Evolutionary conservation across 2,329 filamentous ascomycete species (phyloP).

Genomic region (Colletotrichum liriopes): DNA sequence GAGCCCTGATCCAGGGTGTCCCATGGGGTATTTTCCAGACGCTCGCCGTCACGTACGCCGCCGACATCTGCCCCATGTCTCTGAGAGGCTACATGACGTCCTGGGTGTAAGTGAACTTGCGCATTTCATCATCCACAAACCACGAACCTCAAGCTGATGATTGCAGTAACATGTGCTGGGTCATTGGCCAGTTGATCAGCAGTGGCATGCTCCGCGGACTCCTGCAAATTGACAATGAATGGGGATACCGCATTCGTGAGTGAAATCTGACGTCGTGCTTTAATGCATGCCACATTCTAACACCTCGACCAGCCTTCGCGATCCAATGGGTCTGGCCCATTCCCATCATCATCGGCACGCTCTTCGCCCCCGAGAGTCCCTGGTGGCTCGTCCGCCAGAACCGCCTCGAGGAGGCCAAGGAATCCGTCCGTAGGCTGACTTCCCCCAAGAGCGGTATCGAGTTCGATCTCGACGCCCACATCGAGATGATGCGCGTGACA

Average conservation of each 20-base stretch:
- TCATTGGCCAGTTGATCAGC: constrained; percentile 57
- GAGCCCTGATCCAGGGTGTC: constrained; percentile 56
- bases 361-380: constrained; percentile 47
- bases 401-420: constrained; percentile 45
- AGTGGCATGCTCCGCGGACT: constrained; percentile 55
- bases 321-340: constrained; percentile 46
- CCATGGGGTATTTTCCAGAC: constrained; percentile 55
- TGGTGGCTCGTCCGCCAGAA: constrained; percentile 48
- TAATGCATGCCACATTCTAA: background rate
- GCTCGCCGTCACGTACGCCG: constrained; percentile 56
- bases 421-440: constrained; percentile 32
- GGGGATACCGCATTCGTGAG: constrained; percentile 61
- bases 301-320: constrained; percentile 50
- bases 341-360: constrained; percentile 43
- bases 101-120: constrained; percentile 49
- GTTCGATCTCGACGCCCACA: constrained; percentile 45
- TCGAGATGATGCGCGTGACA: constrained; percentile 50
- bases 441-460: constrained; percentile 44
- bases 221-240: constrained; percentile 48
- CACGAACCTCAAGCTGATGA: constrained; percentile 45
- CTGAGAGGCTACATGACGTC: constrained; percentile 47
- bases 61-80: constrained; percentile 55
- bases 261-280: background rate
- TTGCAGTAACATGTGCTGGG: constrained; percentile 57
- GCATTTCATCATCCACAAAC: background rate